Evolutionary conservation across 2,329 filamentous ascomycete genomes (phyloP), one percentile per base, ranked within the genome.

Genomic region (Torrubiellomyces zombiae): DNA sequence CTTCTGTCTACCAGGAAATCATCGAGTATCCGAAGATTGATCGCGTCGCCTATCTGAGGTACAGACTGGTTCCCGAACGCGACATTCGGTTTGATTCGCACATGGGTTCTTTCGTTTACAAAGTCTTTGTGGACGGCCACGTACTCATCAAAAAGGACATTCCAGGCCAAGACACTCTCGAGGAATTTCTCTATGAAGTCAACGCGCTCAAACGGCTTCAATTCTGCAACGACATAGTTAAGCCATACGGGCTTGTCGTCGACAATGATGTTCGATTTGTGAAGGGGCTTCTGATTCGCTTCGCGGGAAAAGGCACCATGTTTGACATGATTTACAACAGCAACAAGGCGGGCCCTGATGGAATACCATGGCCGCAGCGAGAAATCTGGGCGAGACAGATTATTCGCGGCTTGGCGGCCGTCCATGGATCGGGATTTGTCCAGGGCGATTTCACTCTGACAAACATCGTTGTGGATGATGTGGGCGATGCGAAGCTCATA

Each of bases 361-460:
- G 53, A 2, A 45, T 73, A 8, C 55, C 70, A 1, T 94, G 85
- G 79, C 44, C 58, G 12, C 66, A 72, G 20, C 72, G 85, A 23
- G 77, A 85, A 48, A 74, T 68, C 37, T 98, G 89, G 89, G 86
- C 86, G 2, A 70, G 68, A 30, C 85, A 95, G 47, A 93, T 95
- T 36, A 73, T 95, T 9, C 67, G 76, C 31, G 89, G 89, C 3
- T 63, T 98, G 3, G 75, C 80, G 1, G 83, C 94, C 39, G 86
- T 98, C 16, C 89, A 98, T 42, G 86, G 95, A 48, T 75, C 81
- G 13, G 89, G 89, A 4, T 95, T 92, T 47, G 89, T 98, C 8
- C 89, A 98, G 44, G 89, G 89, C 14, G 89, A 98, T 45, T 94
- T 98, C 36, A 98, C 89, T 0, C 61, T 98, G 15, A 93, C 85